Base-by-base conservation (phyloP, 768 basidiomycete genomes). In the Coprinopsis marcescibilis region DNA sequence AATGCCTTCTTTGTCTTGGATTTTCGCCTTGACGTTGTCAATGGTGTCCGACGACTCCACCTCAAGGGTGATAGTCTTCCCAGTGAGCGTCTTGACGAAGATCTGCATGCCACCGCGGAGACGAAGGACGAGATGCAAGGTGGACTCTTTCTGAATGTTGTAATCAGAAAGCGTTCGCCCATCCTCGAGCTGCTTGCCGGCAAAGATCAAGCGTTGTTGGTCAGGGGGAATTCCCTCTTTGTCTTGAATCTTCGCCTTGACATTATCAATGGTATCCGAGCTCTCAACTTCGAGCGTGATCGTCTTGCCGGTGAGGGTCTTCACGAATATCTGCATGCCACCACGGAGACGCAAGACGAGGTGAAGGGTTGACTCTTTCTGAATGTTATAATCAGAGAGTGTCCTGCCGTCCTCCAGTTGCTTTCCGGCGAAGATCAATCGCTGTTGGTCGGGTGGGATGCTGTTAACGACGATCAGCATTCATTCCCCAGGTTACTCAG, bases 281-380 rank as follows among this genome's bases (percentile, higher is more conserved):
- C 81, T 83, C 66, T 88, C 87, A 30, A 88, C 86, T 63, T 89
- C 87, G 30, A 89, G 73, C n/a, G 87, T 89, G 65, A 90, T 89
- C 23, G 91, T 93, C 74, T 93, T 94, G 23, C 89, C 89, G 2
- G 90, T 92, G 41, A 87, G 53, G 0, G 85, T 87, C 72, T 87
- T 85, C 12, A 86, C 85, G 51, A 88, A 87, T 44, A 87, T 87
- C 50, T 87, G 85, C 84, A 87, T 87, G 34, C 90, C 89, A 52
- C 90, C 91, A 57, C 89, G 85, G n/a, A 95, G 81, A 64, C 91
- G 87, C 23, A 94, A 80, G 19, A 94, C 89, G 57, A 71, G 77
- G 58, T 94, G 92, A 45, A 95, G 84, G 30, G 91, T 94, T 0
- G 85, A 89, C 70, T 95, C 91, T 72, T 94, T 94, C 78, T 95